Conservation (phyloP, 805 yeast species). For the Huiozyma sinensis region DNA sequence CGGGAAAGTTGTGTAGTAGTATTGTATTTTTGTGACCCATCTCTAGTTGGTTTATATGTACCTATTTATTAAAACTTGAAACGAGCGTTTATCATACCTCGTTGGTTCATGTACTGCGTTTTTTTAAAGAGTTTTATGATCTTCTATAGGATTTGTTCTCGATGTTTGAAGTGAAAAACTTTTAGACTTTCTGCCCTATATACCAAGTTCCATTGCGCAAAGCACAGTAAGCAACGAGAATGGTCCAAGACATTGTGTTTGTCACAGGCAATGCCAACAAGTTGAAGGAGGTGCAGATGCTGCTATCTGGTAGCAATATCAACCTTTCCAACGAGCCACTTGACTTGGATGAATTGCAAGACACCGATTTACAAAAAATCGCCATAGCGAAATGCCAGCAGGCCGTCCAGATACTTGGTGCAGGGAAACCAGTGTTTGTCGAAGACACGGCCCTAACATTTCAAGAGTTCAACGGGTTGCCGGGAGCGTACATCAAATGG, state of each 20-base stretch:
- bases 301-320: constrained; percentile 33
- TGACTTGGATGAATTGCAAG: constrained; percentile 89
- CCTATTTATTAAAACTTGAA: no score
- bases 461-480: constrained; percentile 69
- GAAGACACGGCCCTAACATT: constrained; percentile 92
- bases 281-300: constrained; percentile 70
- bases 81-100: no score
- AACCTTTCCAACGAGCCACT: constrained; percentile 49
- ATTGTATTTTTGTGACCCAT: no score
- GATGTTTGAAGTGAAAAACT: no score
- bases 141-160: no score
- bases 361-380: constrained; percentile 65
- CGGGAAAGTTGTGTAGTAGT: no score
- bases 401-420: constrained; percentile 51
- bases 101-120: no score
- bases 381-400: constrained; percentile 63
- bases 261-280: constrained; percentile 88
- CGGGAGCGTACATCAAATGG: constrained; percentile 97
- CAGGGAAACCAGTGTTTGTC: constrained; percentile 72
- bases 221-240: not conserved
- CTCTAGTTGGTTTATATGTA: not conserved
- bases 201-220: no score
- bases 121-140: no score
- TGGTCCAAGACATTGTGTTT: constrained; percentile 38
- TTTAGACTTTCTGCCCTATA: no score